Evolutionary conservation across 768 basidiomycete genomes (phyloP).

Genomic region (Kwoniella pini): DNA sequence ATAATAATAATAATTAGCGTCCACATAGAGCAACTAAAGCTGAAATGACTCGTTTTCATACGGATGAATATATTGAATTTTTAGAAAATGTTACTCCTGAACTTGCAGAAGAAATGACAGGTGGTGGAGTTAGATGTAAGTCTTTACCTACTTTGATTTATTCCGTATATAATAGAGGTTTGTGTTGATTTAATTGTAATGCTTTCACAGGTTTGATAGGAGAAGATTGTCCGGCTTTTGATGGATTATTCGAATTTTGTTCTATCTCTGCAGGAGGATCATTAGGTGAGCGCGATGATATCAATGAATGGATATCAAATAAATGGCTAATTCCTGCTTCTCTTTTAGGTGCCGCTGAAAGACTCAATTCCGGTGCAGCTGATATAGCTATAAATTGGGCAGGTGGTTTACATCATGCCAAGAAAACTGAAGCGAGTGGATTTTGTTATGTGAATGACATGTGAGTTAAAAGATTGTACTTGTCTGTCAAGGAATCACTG

Average conservation of each 20-base stretch:
- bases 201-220: slow-evolving; percentile 62
- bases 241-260: slow-evolving; percentile 95
- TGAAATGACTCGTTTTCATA: slow-evolving; percentile 91
- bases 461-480: no score
- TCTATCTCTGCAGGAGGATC: slow-evolving; percentile 95
- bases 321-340: neutral
- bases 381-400: slow-evolving; percentile 95
- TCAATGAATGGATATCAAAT: no score
- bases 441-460: slow-evolving; percentile 93
- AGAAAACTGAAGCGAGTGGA: slow-evolving; percentile 94
- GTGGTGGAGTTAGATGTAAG: slow-evolving; percentile 78
- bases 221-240: slow-evolving; percentile 95
- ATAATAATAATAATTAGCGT: no score
- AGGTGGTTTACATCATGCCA: slow-evolving; percentile 98
- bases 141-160: neutral
- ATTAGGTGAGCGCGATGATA: slow-evolving; percentile 80
- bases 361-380: slow-evolving; percentile 73
- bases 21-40: slow-evolving; percentile 70
- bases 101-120: slow-evolving; percentile 80
- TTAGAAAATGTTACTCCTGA: slow-evolving; percentile 85
- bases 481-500: no score
- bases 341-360: slow-evolving; percentile 70
- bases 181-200: neutral
- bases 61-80: slow-evolving; percentile 97
- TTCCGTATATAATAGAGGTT: no score